Conservation (phyloP, 2,329 filamentous ascomycete genomes). For the Myriosclerotinia curreyana region DNA sequence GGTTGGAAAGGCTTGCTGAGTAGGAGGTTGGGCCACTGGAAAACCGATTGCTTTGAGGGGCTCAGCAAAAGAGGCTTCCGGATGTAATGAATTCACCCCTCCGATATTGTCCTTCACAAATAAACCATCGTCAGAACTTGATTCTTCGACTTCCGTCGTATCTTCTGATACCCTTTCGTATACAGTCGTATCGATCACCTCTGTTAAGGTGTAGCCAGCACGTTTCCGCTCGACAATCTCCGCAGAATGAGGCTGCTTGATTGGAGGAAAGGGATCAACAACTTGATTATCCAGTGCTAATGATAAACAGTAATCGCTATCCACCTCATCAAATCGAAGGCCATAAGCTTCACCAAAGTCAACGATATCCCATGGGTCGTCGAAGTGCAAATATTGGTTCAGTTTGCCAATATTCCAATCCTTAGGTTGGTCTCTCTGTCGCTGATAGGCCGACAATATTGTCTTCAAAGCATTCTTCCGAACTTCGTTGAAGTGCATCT, state of each 20-base stretch:
- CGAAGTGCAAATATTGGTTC: slow-evolving; percentile 62
- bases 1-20: background rate
- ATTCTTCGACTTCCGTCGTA: slow-evolving; percentile 9
- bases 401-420: slow-evolving; percentile 57
- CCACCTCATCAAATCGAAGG: slow-evolving; percentile 50
- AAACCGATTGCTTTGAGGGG: background rate
- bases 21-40: background rate
- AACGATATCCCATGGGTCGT: slow-evolving; percentile 63
- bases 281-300: slow-evolving; percentile 33
- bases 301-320: slow-evolving; percentile 38
- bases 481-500: slow-evolving; percentile 62
- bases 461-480: slow-evolving; percentile 57
- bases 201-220: slow-evolving; percentile 48
- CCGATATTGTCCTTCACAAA: slow-evolving; percentile 32
- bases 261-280: slow-evolving; percentile 46
- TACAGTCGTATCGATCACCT: slow-evolving; percentile 56
- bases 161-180: slow-evolving; percentile 41
- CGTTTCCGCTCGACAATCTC: slow-evolving; percentile 60
- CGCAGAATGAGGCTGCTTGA: slow-evolving; percentile 56
- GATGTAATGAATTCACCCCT: background rate
- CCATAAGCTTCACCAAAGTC: slow-evolving; percentile 60
- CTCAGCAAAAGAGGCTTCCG: background rate
- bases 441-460: slow-evolving; percentile 53
- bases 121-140: slow-evolving; percentile 38
- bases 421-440: slow-evolving; percentile 55